Evolutionary conservation across 2,329 filamentous ascomycete species (phyloP), one percentile per base, ranked within the genome.

Genomic region (Nannizziopsis barbatae): DNA sequence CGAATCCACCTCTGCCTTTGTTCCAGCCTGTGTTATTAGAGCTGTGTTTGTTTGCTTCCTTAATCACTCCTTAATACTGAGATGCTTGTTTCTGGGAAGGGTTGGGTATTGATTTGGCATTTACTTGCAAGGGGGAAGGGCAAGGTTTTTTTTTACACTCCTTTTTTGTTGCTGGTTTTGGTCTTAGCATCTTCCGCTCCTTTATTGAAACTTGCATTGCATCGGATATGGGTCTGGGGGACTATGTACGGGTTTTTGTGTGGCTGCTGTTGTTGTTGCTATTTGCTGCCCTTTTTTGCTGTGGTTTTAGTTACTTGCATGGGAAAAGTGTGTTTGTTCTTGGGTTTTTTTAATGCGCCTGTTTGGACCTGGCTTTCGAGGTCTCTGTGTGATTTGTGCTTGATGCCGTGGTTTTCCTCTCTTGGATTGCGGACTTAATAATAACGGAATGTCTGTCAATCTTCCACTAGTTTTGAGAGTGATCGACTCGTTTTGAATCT

Each of bases 61-160:
- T 32, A 10, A 35, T 41, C 40, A 12, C n/a, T 43, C 39, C 41
- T 37, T 52, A 49, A 39, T 50, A 41, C 37, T 45, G 40, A 38
- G 43, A 40, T 45, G 52, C 52, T 54, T 54, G 52, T 54, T 54
- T 54, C 52, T 54, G 47, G 47, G 35, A 35, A 47, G 30, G 50
- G 45, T 30, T 42, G 52, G 40, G n/a, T n/a, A n/a, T 46, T 41
- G 45, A 36, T 27, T 22, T 42, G 36, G 48, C 52, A 54, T 50
- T 44, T 53, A 44, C 31, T 47, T 47, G 40, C 42, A 35, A 44
- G 45, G n/a, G 32, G 40, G 32, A 47, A 47, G 38, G 44, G 36
- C 17, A 47, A 42, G 49, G 35, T 10, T 8, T 37, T 32, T 39
- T 32, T 45, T n/a, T n/a, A n/a, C 50, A 52, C 30, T 52, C 50